Conservation (phyloP, 805 yeast species). For the Saturnispora saitoi region DNA sequence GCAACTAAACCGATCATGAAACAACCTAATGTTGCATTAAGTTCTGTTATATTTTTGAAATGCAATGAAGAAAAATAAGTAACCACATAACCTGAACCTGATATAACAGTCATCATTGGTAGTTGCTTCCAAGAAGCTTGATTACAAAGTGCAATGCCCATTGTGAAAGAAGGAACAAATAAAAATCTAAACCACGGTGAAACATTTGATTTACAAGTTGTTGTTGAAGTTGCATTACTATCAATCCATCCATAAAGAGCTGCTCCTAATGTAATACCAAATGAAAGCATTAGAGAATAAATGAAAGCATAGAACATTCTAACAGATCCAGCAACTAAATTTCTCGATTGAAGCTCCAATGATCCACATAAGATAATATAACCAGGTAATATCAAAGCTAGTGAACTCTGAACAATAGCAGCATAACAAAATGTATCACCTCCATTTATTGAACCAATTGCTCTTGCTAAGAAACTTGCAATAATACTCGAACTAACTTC, state of each 20-base stretch:
- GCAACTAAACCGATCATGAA: conserved; percentile 85
- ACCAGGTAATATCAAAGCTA: conserved; percentile 89
- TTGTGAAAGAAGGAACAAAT: conserved; percentile 70
- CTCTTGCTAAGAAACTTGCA: conserved; percentile 80
- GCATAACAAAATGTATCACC: conserved; percentile 73
- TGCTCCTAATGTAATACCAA: conserved; percentile 90
- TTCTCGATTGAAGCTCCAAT: conserved; percentile 80
- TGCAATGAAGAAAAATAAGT: conserved; percentile 64
- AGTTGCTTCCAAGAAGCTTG: conserved; percentile 79
- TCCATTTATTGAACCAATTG: conserved; percentile 69
- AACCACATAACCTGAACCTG: conserved; percentile 59
- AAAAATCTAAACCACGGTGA: conserved; percentile 55
- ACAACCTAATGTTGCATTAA: conserved; percentile 85
- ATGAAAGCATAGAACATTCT: conserved; percentile 95
- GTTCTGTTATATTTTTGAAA: conserved; percentile 56
- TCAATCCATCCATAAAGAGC: conserved; percentile 95
- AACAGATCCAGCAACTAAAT: conserved; percentile 87
- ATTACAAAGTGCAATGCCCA: conserved; percentile 58
- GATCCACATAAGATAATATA: conserved; percentile 91
- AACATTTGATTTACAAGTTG: conserved; percentile 47
- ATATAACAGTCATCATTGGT: conserved; percentile 73
- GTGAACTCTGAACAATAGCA: conserved; percentile 80
- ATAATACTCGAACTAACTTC: conserved; percentile 89
- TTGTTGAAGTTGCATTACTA: conserved; percentile 53
- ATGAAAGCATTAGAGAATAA: conserved; percentile 82